A percentile compares a stretch with the other conserved stretches of the same genome.
phyloP scores from a whole-genome alignment of 2,329 filamentous ascomycete genomes.

The Endothia cerciana region DNA sequence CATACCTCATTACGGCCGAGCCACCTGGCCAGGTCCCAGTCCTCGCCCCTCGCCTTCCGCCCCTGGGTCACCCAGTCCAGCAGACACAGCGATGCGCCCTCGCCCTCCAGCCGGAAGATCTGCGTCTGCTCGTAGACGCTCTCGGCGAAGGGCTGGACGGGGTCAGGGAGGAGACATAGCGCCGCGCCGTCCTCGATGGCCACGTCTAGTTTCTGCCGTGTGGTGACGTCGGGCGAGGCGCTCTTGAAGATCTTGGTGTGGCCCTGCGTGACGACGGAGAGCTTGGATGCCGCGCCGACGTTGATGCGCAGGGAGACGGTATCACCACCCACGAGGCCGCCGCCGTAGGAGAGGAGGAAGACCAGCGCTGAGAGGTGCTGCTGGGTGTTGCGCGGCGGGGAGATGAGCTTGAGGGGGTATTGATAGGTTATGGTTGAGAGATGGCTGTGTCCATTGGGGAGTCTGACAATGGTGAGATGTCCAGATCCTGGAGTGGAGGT shows the following conservation, averaged over 20 bases:
- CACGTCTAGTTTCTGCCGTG: constrained; percentile 60
- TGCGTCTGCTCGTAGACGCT: constrained; percentile 87
- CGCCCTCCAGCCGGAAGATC: constrained; percentile 65
- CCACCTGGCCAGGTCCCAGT: constrained; percentile 84
- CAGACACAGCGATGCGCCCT: constrained; percentile 70
- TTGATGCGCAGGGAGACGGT: constrained; percentile 73
- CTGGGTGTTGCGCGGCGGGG: constrained; percentile 68
- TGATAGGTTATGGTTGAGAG: constrained; percentile 81
- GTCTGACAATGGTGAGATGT: constrained; percentile 70
- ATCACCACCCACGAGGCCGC: constrained; percentile 89
- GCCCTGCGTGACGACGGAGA: constrained; percentile 73
- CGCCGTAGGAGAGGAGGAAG: constrained; percentile 92
- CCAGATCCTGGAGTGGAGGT: constrained; percentile 78
- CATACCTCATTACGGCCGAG: constrained; percentile 89
- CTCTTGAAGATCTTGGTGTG: constrained; percentile 97
- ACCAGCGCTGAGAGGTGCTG: constrained; percentile 71
- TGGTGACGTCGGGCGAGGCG: constrained; percentile 55
- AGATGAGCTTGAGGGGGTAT: constrained; percentile 93
- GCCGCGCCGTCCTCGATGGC: constrained; percentile 54
- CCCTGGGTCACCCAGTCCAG: constrained; percentile 96
- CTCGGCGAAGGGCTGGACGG: constrained; percentile 85
- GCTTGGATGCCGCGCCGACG: constrained; percentile 65
- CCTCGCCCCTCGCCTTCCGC: constrained; percentile 80
- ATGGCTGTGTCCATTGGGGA: constrained; percentile 72
- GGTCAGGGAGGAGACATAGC: constrained; percentile 80